Evolutionary conservation across 2,329 filamentous ascomycete genomes (phyloP), one percentile per base, ranked within the genome.

Genomic region (Pleoardoris graminearum): DNA sequence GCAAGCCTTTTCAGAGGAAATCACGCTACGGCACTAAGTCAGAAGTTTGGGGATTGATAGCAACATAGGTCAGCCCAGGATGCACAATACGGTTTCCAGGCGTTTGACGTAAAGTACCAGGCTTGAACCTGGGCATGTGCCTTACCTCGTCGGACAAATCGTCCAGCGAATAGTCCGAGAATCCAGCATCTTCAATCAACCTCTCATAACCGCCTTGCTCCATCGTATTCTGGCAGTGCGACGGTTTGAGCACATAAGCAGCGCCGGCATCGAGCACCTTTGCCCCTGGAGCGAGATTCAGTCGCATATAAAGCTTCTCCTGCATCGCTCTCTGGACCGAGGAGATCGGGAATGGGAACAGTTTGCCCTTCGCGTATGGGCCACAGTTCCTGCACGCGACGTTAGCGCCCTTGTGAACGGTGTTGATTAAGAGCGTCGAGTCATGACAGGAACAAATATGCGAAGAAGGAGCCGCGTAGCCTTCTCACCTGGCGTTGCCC

Each of bases 341-440:
- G 12, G 64, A 60, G 11, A 82, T 62, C 1, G 80, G 79, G 50
- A 83, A 80, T 0, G 80, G 79, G 70, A 72, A 81, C 50, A 73
- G 71, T 8, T 75, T 76, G 51, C 75, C 77, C 30, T 67, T 59
- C n/a, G 75, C 68, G 60, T 76, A 83, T 59, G 75, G 79, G 3
- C 79, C 79, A 57, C 79, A 82, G 61, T 83, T 80, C 3, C 78
- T 30, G 21, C 14, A 27, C 12, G 11, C 30, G 16, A 11, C 11
- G 16, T 29, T 12, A 41, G 38, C 19, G n/a, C n/a, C 19, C 5
- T 19, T 7, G 12, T 37, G n/a, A 6, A 37, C 19, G 16, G 10
- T 10, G 6, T 10, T 27, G 5, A 10, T 5, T 6, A 27, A 10
- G 10, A 6, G 12, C 30, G 5, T 33, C 4, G 30, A 4, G 30